Evolutionary conservation across 306 rosid genomes (phyloP), one percentile per base, ranked within the genome.

Genomic region (Prunus campanulata): DNA sequence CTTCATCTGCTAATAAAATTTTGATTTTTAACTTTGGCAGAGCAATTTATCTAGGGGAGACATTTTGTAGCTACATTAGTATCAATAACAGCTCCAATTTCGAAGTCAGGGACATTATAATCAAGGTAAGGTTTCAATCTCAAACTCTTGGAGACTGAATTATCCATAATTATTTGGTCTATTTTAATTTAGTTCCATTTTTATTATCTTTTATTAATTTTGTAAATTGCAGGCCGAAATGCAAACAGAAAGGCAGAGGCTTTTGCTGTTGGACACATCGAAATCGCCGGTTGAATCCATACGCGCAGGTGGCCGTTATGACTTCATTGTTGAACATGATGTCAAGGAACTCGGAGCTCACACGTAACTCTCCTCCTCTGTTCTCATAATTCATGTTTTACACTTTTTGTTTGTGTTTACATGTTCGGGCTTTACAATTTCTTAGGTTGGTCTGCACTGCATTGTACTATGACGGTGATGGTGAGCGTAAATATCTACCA

Each of bases 271-370:
- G 75, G 98, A 95, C 74, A 92, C 98, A 2, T 86, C 98, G 18
- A 95, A 95, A 77, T 83, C 97, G 1, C 97, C 97, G 2, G 98
- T 95, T 44, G 97, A 95, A 82, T 82, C 97, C 16, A 89, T 92
- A 51, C 96, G 98, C 42, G 90, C 98, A 2, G 97, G 93, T 49
- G 97, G 98, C 25, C 97, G 93, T 46, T 95, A 95, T 67, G 98
- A 95, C 76, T 95, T 95, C 91, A 95, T 95, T 39, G 98, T 95
- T 10, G 98, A 95, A 68, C 97, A 95, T 69, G 98, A 95, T 66
- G 98, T 95, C 74, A 95, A 92, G 84, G 97, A 95, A 78, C 97
- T 95, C 39, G 98, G 98, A 75, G 89, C 97, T 83, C 97, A 95
- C 87, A 95, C 97, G 98, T 95, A 80, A 80, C 87, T 77, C 66